Base-by-base conservation (phyloP, 495 filamentous ascomycete genomes). In the Hypoxylon fragiforme region DNA sequence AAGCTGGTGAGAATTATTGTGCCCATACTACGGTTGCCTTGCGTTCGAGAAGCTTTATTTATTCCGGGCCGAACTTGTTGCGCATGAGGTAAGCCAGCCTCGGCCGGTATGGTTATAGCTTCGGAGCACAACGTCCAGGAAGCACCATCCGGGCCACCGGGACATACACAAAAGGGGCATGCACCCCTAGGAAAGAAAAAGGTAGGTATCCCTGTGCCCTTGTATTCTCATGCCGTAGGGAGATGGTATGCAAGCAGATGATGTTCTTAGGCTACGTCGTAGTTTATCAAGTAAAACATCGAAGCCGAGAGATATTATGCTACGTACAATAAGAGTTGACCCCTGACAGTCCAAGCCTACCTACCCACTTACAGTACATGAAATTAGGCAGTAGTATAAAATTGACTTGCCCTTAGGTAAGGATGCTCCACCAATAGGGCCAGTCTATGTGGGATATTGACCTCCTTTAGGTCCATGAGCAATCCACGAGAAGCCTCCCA, bases 191-290 rank as follows among this genome's bases (percentile, higher is more conserved):
- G n/a, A n/a, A n/a, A n/a, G n/a, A n/a, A n/a, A n/a, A n/a, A n/a
- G n/a, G n/a, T n/a, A n/a, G n/a, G n/a, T n/a, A n/a, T n/a, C n/a
- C n/a, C n/a, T n/a, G n/a, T n/a, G n/a, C n/a, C n/a, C n/a, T n/a
- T n/a, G n/a, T n/a, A n/a, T n/a, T n/a, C n/a, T n/a, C n/a, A n/a
- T n/a, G n/a, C n/a, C n/a, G n/a, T 13, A 54, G 15, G 18, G 44
- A 20, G 22, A 43, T 59, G 24, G 22, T 31, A 52, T 53, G 43
- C 44, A 48, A n/a, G 41, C 47, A 18, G n/a, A n/a, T n/a, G n/a
- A n/a, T n/a, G n/a, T n/a, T n/a, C n/a, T n/a, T n/a, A n/a, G n/a
- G n/a, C n/a, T n/a, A 39, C 49, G 46, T 49, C 32, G 37, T 20
- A 42, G 42, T 21, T 31, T 35, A 42, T 37, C 42, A 32, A 49